Percentiles rank a stretch among this genome's conserved stretches.
Conservation (phyloP, 2,329 filamentous ascomycete genomes). For the Pyrenophora seminiperda region DNA sequence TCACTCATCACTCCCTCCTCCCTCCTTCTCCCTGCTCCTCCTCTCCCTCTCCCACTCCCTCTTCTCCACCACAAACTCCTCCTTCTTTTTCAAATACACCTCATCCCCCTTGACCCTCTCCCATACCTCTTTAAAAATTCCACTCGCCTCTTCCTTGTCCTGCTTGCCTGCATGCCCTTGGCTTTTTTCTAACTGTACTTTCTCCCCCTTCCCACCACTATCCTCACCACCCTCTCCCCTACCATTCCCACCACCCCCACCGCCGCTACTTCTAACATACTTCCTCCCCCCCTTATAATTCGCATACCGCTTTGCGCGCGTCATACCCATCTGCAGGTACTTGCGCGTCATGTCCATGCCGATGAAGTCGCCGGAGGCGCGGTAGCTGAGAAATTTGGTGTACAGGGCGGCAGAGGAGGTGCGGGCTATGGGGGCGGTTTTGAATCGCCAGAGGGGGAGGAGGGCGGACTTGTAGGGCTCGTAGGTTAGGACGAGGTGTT, state of each 20-base stretch:
- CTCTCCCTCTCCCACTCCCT: slow-evolving; percentile 48
- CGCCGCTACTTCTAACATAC: slow-evolving; percentile 52
- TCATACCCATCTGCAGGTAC: slow-evolving; percentile 71
- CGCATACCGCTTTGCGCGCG: slow-evolving; percentile 63
- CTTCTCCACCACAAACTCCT: slow-evolving; percentile 56
- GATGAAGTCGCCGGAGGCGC: slow-evolving; percentile 61
- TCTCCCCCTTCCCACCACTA: no score
- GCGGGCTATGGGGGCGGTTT: slow-evolving; percentile 57
- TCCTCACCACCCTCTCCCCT: no score
- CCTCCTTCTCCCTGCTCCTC: slow-evolving; percentile 12
- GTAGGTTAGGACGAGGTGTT: slow-evolving; percentile 65
- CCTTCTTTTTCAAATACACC: slow-evolving; percentile 54
- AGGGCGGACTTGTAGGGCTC: slow-evolving; percentile 67
- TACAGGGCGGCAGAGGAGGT: slow-evolving; percentile 58
- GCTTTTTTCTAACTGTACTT: slow-evolving; percentile 55
- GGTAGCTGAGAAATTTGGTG: slow-evolving; percentile 58
- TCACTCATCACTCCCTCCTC: neutral
- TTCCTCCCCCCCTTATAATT: slow-evolving; percentile 63
- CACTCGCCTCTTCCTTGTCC: slow-evolving; percentile 58
- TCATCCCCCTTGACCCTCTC: slow-evolving; percentile 53
- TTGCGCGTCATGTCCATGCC: slow-evolving; percentile 69
- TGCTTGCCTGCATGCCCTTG: slow-evolving; percentile 52
- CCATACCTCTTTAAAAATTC: slow-evolving; percentile 58
- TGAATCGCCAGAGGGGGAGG: slow-evolving; percentile 66
- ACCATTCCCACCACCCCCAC: no score